Conservation (phyloP, 768 basidiomycete species). For the Rhodotorula babjevae region DNA sequence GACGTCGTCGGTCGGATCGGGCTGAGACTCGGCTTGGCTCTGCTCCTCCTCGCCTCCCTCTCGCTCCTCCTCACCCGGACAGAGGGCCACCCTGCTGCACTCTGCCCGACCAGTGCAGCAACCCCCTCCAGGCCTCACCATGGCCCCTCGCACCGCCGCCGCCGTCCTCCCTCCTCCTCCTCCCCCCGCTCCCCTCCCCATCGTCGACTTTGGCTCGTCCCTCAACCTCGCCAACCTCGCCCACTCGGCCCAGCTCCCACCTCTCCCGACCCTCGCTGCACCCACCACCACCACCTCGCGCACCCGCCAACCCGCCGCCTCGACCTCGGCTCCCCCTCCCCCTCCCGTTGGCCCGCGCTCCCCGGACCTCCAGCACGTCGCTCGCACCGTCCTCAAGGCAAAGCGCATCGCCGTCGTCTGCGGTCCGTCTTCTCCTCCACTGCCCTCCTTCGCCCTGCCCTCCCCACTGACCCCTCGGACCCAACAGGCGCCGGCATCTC, state of each 20-base stretch:
- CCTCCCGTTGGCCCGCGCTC: neutral
- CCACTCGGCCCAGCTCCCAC: too few relatives aligned
- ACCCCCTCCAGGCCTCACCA: neutral
- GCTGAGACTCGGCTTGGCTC: neutral
- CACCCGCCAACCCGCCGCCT: neutral
- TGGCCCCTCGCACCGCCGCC: neutral
- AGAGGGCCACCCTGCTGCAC: too few relatives aligned
- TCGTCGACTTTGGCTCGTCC: neutral
- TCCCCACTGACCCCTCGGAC: neutral
- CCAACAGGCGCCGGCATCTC: slow-evolving; percentile 72
- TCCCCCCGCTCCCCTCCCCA: neutral
- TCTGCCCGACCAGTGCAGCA: too few relatives aligned
- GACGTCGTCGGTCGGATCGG: neutral
- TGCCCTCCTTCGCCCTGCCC: neutral
- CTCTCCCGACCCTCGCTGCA: too few relatives aligned
- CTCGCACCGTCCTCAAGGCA: slow-evolving; percentile 62
- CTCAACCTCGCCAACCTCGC: too few relatives aligned
- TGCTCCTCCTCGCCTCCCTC: neutral
- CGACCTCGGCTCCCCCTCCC: neutral
- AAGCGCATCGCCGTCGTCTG: slow-evolving; percentile 79
- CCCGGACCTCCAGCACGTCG: slow-evolving; percentile 20
- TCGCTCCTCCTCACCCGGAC: neutral
- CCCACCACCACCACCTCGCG: neutral
- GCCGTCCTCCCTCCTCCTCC: too few relatives aligned
- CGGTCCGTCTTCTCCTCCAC: slow-evolving; percentile 54